These are phyloP conservation scores for Bondarzewia mesenterica DNA, from an alignment of 1,284 basidiomycete genomes.

Conservation along the genomic window DNA sequence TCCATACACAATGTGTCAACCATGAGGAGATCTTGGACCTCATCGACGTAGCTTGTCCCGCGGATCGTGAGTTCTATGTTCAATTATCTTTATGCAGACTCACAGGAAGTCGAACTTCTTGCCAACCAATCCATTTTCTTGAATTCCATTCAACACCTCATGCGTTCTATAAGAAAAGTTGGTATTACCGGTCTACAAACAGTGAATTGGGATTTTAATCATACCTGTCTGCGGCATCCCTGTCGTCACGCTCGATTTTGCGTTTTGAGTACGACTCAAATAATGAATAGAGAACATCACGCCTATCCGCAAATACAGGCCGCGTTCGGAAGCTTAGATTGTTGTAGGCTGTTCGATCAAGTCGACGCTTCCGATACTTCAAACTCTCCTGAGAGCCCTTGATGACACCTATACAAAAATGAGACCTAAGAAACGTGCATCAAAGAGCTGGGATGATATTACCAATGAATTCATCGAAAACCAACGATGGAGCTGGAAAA, in stretches of 20 bases:
- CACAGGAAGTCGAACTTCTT: slow-evolving; percentile 51
- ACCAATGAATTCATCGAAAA: slow-evolving; percentile 68
- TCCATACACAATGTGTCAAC: slow-evolving; percentile 53
- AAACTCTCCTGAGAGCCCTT: slow-evolving; percentile 54
- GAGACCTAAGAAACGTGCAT: neutral
- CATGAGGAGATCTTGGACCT: slow-evolving; percentile 65
- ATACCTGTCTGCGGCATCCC: slow-evolving; percentile 61
- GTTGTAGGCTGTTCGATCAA: slow-evolving; percentile 39
- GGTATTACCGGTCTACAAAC: neutral
- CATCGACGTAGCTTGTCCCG: slow-evolving; percentile 58
- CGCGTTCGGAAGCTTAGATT: slow-evolving; percentile 42
- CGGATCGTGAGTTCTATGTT: neutral
- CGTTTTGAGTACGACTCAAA: slow-evolving; percentile 46
- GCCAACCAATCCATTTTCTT: slow-evolving; percentile 27
- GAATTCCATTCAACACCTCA: slow-evolving; percentile 29
- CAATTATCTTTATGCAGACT: slow-evolving; percentile 13
- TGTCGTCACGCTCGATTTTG: slow-evolving; percentile 37
- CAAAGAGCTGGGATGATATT: slow-evolving; percentile 4
- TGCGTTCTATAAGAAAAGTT: slow-evolving; percentile 33
- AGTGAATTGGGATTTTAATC: neutral
- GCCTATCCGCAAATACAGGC: slow-evolving; percentile 42
- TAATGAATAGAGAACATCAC: slow-evolving; percentile 43
- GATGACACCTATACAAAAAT: slow-evolving; percentile 43
- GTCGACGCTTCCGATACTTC: slow-evolving; percentile 23
- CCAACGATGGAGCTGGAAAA: slow-evolving; percentile 47